phyloP scores from a whole-genome alignment of 2,329 filamentous ascomycete genomes.

The Aspergillus intermedius region DNA sequence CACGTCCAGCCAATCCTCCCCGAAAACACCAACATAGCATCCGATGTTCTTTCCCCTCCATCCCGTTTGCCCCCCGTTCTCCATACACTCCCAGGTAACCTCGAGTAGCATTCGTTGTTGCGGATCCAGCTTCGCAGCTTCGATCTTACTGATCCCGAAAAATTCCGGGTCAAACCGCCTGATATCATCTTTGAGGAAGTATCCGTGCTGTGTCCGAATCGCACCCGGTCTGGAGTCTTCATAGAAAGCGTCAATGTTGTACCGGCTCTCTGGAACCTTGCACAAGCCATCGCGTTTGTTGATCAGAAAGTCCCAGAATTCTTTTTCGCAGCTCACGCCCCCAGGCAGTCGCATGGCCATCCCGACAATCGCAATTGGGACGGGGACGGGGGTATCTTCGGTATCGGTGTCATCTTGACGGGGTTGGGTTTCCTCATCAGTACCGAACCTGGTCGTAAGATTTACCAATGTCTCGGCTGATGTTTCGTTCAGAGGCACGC shows the following conservation, averaged over 20 bases:
- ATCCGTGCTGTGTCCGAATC: slow-evolving; percentile 5
- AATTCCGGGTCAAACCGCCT: slow-evolving; percentile 17
- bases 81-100: slow-evolving; percentile 23
- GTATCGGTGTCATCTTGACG: neutral
- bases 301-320: slow-evolving; percentile 11
- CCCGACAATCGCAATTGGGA: slow-evolving; percentile 8
- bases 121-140: slow-evolving; percentile 19
- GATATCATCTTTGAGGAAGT: slow-evolving; percentile 22
- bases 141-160: slow-evolving; percentile 13
- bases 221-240: slow-evolving; percentile 5
- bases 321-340: slow-evolving; percentile 2
- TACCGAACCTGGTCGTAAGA: neutral
- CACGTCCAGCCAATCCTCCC: slow-evolving; percentile 13
- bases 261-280: slow-evolving; percentile 17
- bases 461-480: neutral
- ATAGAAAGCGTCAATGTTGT: slow-evolving; percentile 18
- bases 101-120: slow-evolving; percentile 26
- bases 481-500: neutral
- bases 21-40: slow-evolving; percentile 13
- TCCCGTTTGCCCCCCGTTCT: slow-evolving; percentile 18
- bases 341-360: slow-evolving; percentile 15
- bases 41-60: slow-evolving; percentile 23
- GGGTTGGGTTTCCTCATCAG: neutral
- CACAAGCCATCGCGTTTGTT: slow-evolving; percentile 6
- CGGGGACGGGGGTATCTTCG: neutral